Evolutionary conservation across 2,329 filamentous ascomycete genomes (phyloP).

Genomic region (Ceratocystiopsis minuta): DNA sequence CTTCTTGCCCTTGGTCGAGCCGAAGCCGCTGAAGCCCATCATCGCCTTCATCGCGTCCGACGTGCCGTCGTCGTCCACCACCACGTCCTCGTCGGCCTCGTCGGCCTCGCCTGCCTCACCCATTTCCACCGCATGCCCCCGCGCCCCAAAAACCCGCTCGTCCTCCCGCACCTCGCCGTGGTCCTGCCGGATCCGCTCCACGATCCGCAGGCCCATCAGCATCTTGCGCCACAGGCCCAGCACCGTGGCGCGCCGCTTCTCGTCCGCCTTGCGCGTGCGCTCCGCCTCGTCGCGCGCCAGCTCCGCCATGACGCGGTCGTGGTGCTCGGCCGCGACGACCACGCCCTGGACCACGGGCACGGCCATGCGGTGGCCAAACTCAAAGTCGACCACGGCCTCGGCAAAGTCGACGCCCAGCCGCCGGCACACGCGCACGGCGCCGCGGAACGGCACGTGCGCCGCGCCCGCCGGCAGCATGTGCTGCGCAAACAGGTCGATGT

Average conservation of each 20-base stretch:
- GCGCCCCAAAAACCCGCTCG: constrained; percentile 26
- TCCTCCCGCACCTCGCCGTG: constrained; percentile 46
- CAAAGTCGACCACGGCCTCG: constrained; percentile 89
- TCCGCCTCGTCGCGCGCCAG: constrained; percentile 65
- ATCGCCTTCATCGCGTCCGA: constrained; percentile 59
- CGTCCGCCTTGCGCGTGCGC: constrained; percentile 58
- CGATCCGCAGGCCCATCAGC: constrained; percentile 66
- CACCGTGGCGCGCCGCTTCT: constrained; percentile 59
- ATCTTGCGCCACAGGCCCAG: constrained; percentile 74
- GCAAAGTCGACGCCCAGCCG: constrained; percentile 74
- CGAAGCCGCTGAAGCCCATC: constrained; percentile 83
- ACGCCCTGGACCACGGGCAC: constrained; percentile 84
- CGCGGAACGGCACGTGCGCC: constrained; percentile 63
- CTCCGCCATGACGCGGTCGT: constrained; percentile 55
- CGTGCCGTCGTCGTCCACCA: constrained; percentile 45
- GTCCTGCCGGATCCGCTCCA: constrained; percentile 56
- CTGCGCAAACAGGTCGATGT: constrained; percentile 87
- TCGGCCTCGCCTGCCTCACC: constrained; percentile 13
- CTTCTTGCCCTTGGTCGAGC: constrained; percentile 74
- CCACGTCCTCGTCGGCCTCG: constrained; percentile 18
- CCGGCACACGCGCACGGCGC: constrained; percentile 64
- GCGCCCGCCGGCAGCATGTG: constrained; percentile 78
- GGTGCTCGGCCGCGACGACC: constrained; percentile 68
- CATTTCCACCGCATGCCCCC: neutral
- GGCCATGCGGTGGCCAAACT: constrained; percentile 87